Percentiles rank a stretch among this genome's conserved stretches.
Evolutionary conservation across 2,329 filamentous ascomycete genomes (phyloP).

Genomic region (Zelopaecilomyces penicillatus): DNA sequence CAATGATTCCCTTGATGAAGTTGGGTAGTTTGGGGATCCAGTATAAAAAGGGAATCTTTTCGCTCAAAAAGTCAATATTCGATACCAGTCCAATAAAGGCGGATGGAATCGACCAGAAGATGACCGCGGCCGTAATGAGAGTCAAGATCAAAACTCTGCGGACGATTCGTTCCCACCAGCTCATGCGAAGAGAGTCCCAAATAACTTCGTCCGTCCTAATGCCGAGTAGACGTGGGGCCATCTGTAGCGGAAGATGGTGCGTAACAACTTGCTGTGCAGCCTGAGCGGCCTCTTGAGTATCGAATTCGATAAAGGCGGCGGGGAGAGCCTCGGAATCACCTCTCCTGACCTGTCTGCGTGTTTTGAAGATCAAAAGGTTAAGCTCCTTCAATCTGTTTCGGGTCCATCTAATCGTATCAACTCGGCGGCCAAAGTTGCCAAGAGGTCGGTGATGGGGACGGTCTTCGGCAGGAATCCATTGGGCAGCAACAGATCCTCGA

Average conservation of each 20-base stretch:
- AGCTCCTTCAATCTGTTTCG: conserved; percentile 43
- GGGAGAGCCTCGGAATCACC: conserved; percentile 60
- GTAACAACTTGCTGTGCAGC: conserved; percentile 77
- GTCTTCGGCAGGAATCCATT: conserved; percentile 65
- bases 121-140: conserved; percentile 68
- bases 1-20: conserved; percentile 71
- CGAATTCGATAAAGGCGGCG: conserved; percentile 87
- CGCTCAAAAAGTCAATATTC: conserved; percentile 65
- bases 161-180: conserved; percentile 77
- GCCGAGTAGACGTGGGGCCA: conserved; percentile 79
- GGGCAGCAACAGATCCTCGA: conserved; percentile 52
- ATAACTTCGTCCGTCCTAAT: conserved; percentile 76
- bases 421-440: conserved; percentile 70
- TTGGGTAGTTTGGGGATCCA: conserved; percentile 66
- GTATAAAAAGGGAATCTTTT: conserved; percentile 58
- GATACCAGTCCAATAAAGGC: conserved; percentile 78
- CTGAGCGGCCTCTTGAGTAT: conserved; percentile 74
- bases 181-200: conserved; percentile 76
- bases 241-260: conserved; percentile 78
- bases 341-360: conserved; percentile 65
- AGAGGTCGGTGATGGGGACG: conserved; percentile 65
- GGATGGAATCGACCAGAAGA: conserved; percentile 77
- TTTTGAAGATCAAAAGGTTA: conserved; percentile 44
- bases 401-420: conserved; percentile 90
- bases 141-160: conserved; percentile 59